Conservation (phyloP, 2,329 filamentous ascomycete species). For the Magnaporthiopsis poae region DNA sequence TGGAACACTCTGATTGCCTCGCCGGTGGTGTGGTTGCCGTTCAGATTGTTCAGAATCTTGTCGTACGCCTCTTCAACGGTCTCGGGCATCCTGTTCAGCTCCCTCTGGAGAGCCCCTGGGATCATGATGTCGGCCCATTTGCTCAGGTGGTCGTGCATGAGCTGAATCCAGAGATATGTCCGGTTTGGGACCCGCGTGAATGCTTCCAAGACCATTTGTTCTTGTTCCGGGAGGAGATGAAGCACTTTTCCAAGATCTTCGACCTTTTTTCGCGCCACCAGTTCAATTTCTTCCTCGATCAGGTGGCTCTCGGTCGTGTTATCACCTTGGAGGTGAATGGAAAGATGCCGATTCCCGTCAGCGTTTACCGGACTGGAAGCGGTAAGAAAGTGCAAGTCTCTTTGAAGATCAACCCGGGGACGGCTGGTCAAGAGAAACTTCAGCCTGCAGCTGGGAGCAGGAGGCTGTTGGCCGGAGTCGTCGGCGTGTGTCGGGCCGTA, state of each 20-base stretch:
- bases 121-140: constrained; percentile 9
- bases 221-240: neutral
- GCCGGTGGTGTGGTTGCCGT: neutral
- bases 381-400: constrained; percentile 17
- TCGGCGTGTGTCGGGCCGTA: neutral
- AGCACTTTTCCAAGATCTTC: neutral
- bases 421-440: constrained; percentile 25
- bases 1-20: constrained; percentile 23
- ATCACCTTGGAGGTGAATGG: neutral
- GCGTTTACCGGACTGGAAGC: constrained; percentile 18
- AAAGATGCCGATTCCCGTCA: neutral
- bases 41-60: neutral
- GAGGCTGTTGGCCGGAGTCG: neutral
- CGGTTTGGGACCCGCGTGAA: constrained; percentile 13
- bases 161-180: constrained; percentile 19
- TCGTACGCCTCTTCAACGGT: neutral
- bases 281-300: neutral
- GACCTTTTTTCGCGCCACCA: neutral
- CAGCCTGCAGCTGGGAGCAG: constrained; percentile 13
- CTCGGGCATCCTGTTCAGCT: neutral
- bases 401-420: constrained; percentile 21
- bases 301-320: neutral
- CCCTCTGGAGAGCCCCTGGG: constrained; percentile 17
- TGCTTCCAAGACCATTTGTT: constrained; percentile 1
- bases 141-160: constrained; percentile 15